These are phyloP conservation scores for Candida ovalis DNA, from an alignment of 805 yeast genomes.

Conservation along the genomic window DNA sequence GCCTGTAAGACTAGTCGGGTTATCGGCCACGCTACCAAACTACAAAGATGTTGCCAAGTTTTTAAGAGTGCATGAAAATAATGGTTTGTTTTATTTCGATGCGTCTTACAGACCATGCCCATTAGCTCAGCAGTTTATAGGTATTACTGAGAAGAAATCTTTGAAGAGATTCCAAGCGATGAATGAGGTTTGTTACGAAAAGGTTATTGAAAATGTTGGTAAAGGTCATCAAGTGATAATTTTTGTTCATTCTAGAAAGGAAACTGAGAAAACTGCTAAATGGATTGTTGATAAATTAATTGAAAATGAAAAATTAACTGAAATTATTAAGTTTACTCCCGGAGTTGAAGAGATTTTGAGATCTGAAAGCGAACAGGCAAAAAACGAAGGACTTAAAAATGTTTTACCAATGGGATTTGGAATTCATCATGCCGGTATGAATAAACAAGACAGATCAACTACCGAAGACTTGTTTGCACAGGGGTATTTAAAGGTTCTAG, in stretches of 20 bases:
- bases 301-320: conserved; percentile 49
- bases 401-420: conserved; percentile 74
- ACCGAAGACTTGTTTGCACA: conserved; percentile 87
- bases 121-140: conserved; percentile 79
- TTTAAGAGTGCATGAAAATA: conserved; percentile 54
- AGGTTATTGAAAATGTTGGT: conserved; percentile 57
- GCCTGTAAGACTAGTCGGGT: conserved; percentile 68
- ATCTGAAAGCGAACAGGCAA: conserved; percentile 56
- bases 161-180: conserved; percentile 74
- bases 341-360: conserved; percentile 62
- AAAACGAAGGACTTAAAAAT: conserved; percentile 51
- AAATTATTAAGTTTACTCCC: conserved; percentile 41
- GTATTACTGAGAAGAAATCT: conserved; percentile 80
- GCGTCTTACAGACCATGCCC: conserved; percentile 90
- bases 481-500: conserved; percentile 77
- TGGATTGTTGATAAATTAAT: conserved; percentile 60
- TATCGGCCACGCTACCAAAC: conserved; percentile 92
- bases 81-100: conserved; percentile 78
- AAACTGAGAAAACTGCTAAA: conserved; percentile 79
- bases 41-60: conserved; percentile 83
- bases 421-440: conserved; percentile 88
- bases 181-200: conserved; percentile 88
- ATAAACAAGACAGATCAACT: conserved; percentile 64
- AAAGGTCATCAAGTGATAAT: conserved; percentile 78
- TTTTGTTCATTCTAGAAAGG: conserved; percentile 92